These are phyloP conservation scores for Talaromyces sp. DNA, from an alignment of 2,329 filamentous ascomycete species.

Conservation along the genomic window DNA sequence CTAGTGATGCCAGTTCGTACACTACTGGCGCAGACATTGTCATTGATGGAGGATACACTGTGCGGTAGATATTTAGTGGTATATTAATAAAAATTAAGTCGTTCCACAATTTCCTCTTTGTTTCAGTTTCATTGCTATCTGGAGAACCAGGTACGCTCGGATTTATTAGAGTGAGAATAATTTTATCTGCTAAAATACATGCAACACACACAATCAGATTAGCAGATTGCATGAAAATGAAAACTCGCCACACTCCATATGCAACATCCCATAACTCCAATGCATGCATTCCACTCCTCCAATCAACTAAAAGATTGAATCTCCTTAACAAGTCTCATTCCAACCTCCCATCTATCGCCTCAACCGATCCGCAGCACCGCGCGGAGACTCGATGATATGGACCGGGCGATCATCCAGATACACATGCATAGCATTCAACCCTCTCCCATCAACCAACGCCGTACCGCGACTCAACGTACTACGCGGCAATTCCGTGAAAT, in stretches of 20 bases:
- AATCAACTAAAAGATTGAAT: no score
- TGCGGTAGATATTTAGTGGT: slow-evolving; percentile 23
- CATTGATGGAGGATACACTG: slow-evolving; percentile 46
- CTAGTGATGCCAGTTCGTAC: slow-evolving; percentile 44
- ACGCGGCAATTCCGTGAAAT: background rate
- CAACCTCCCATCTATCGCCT: background rate
- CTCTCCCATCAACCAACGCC: background rate
- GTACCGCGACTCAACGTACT: background rate
- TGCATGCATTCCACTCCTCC: background rate
- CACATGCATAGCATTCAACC: background rate
- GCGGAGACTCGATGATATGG: background rate
- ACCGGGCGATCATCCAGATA: background rate
- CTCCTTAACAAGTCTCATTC: no score
- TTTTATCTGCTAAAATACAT: background rate
- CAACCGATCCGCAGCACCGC: background rate
- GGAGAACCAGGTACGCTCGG: background rate
- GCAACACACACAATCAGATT: no score
- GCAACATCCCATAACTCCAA: background rate
- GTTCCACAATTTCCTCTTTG: no score
- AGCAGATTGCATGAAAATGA: background rate
- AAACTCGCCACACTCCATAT: background rate
- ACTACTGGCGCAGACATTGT: slow-evolving; percentile 45
- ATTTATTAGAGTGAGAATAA: background rate
- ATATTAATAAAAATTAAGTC: background rate
- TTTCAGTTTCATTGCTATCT: background rate